Percentiles rank a stretch among this genome's conserved stretches.
Evolutionary conservation across 2,329 filamentous ascomycete genomes (phyloP).

Genomic region (Paecilomyces sp.): DNA sequence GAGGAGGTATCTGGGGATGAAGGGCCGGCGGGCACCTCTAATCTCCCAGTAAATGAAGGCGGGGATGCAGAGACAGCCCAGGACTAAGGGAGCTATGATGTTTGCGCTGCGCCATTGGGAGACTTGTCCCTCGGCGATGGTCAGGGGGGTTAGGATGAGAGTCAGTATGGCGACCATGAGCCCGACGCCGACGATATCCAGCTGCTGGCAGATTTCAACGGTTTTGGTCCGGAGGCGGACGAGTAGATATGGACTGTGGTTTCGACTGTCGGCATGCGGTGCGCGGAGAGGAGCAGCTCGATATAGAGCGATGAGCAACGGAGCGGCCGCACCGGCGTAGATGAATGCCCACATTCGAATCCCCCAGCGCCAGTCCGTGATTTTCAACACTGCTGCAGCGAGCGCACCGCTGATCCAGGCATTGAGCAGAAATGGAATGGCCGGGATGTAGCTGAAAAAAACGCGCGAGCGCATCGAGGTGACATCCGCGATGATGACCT

Average conservation of each 20-base stretch:
- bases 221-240: constrained; percentile 31
- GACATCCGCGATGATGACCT: constrained; percentile 58
- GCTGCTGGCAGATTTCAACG: constrained; percentile 47
- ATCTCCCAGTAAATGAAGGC: constrained; percentile 50
- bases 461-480: constrained; percentile 57
- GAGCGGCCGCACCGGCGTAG: constrained; percentile 48
- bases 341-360: constrained; percentile 59
- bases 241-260: constrained; percentile 33
- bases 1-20: constrained; percentile 33
- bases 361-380: constrained; percentile 55
- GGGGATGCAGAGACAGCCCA: constrained; percentile 45
- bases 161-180: constrained; percentile 46
- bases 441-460: constrained; percentile 59
- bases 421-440: constrained; percentile 54
- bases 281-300: constrained; percentile 38
- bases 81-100: constrained; percentile 45
- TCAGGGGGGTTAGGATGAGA: constrained; percentile 51
- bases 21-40: not conserved
- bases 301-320: constrained; percentile 47
- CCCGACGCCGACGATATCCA: constrained; percentile 49
- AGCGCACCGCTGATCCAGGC: constrained; percentile 58
- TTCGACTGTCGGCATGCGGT: not conserved
- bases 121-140: constrained; percentile 45
- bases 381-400: constrained; percentile 42
- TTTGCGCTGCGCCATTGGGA: constrained; percentile 46